These are phyloP conservation scores for Pseudonitzschia multistriata DNA, from an alignment of 108 stramenopile genomes.

Conservation along the genomic window DNA sequence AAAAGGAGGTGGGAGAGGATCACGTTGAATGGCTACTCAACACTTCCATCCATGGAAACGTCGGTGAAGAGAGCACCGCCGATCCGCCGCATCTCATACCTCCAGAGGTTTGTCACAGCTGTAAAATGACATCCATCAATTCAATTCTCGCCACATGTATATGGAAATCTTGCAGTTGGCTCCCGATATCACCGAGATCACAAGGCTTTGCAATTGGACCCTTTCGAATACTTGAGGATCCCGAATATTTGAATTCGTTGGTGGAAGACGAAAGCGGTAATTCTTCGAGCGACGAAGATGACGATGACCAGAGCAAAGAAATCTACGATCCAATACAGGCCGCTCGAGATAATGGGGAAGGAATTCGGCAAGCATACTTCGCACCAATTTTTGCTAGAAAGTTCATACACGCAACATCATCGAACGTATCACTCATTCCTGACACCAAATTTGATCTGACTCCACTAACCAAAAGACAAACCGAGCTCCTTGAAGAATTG, in stretches of 20 bases:
- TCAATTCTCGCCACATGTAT: constrained; percentile 62
- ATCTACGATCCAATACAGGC: neutral
- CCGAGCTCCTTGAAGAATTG: constrained; percentile 33
- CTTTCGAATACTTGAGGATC: constrained; percentile 72
- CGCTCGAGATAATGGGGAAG: constrained; percentile 72
- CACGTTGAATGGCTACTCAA: constrained; percentile 43
- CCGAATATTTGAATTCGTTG: constrained; percentile 66
- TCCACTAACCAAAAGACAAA: constrained; percentile 26
- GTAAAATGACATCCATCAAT: constrained; percentile 27
- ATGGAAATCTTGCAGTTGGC: constrained; percentile 70
- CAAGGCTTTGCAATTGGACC: constrained; percentile 86
- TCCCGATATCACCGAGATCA: constrained; percentile 71
- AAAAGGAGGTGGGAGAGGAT: constrained; percentile 40
- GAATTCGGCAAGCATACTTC: constrained; percentile 67
- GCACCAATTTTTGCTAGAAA: constrained; percentile 65
- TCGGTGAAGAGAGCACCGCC: neutral
- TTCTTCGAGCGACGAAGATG: constrained; percentile 14
- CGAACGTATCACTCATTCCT: constrained; percentile 37
- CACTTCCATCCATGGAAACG: neutral
- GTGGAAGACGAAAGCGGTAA: constrained; percentile 27
- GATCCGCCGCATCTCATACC: constrained; percentile 56
- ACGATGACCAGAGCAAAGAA: constrained; percentile 7
- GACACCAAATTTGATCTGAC: constrained; percentile 26
- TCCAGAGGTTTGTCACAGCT: constrained; percentile 29
- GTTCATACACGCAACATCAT: constrained; percentile 53